phyloP scores from a whole-genome alignment of 106 monocot species.

The Dactylorhiza incarnata region DNA sequence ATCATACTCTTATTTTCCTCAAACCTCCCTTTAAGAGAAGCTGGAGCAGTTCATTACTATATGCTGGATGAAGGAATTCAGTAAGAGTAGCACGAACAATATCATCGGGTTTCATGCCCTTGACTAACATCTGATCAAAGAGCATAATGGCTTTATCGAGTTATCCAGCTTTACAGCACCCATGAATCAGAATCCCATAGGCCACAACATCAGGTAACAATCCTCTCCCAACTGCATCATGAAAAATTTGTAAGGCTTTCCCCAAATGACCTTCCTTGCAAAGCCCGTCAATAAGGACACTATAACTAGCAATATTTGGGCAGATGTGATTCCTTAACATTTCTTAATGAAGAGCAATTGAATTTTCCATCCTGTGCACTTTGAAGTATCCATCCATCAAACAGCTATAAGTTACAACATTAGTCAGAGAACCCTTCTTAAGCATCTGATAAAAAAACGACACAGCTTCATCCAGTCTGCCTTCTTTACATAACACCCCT shows the following conservation, averaged over 20 bases:
- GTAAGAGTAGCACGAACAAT: conserved; percentile 12
- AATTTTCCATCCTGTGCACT: conserved; percentile 26
- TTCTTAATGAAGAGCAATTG: conserved; percentile 40
- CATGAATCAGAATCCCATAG: conserved; percentile 50
- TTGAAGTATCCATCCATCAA: conserved; percentile 47
- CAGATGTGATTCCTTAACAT: conserved; percentile 33
- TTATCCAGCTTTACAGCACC: conserved; percentile 29
- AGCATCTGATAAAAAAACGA: conserved; percentile 34
- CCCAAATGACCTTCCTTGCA: conserved; percentile 41
- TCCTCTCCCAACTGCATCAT: conserved; percentile 28
- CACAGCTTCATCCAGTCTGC: conserved; percentile 39
- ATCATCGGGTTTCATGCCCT: conserved; percentile 36
- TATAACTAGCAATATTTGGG: conserved; percentile 49
- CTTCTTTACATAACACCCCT: conserved; percentile 42
- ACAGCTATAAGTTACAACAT: conserved; percentile 45
- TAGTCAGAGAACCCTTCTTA: conserved; percentile 22
- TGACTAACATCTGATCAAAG: conserved; percentile 41
- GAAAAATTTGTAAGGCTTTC: conserved; percentile 34
- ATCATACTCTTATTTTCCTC: not conserved
- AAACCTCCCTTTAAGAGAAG: not conserved
- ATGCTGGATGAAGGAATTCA: conserved; percentile 11
- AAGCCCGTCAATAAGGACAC: conserved; percentile 44
- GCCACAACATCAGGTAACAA: conserved; percentile 59
- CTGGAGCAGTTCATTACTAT: not conserved
- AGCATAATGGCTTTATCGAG: conserved; percentile 34